Evolutionary conservation across 2,329 filamentous ascomycete species (phyloP), one percentile per base, ranked within the genome.

Genomic region (Lachnellula occidentalis): DNA sequence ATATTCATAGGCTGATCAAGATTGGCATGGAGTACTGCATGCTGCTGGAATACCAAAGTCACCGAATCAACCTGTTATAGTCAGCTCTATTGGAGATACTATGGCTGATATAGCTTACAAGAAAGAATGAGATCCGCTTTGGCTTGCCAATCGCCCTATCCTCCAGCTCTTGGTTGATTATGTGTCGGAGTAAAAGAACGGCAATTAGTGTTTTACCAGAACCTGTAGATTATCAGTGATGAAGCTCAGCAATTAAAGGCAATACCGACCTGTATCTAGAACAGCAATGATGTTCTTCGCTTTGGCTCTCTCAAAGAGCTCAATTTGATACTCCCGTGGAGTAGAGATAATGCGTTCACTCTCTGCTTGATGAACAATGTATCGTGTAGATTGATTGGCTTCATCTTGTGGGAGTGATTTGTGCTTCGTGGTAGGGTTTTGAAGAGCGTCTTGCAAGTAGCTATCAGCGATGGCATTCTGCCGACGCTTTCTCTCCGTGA

Each of bases 121-220:
- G 71, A 66, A 99, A 99, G 72, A 97, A 95, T 0, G 90, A 82
- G 8, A 89, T 80, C 27, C 86, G 85, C 37, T 76, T 80, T 0
- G 74, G 66, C 31, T 77, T 76, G 2, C 86, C 87, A 2, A 72
- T 64, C 0, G 76, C 78, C 39, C 91, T 81, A 59, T 83, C 74
- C 58, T 89, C 84, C 1, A 96, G 73, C 69, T 99, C 94, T 56
- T 86, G 76, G 39, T 90, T 83, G 31, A 97, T 78, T 9, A 83
- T 78, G 68, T 95, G 82, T 39, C 85, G 83, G 22, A 97, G 78
- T 5, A 99, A 77, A 2, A 97, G 78, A 1, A 90, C 91, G 0
- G 94, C 92, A 63, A 99, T 96, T n/a, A 96, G 76, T 0, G 94
- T 99, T 72, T 99, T 99, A 2, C 94, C 94, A 3, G 90, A 91